Conservation (phyloP, 495 filamentous ascomycete species). For the Melanomma pulvis-pyrius region DNA sequence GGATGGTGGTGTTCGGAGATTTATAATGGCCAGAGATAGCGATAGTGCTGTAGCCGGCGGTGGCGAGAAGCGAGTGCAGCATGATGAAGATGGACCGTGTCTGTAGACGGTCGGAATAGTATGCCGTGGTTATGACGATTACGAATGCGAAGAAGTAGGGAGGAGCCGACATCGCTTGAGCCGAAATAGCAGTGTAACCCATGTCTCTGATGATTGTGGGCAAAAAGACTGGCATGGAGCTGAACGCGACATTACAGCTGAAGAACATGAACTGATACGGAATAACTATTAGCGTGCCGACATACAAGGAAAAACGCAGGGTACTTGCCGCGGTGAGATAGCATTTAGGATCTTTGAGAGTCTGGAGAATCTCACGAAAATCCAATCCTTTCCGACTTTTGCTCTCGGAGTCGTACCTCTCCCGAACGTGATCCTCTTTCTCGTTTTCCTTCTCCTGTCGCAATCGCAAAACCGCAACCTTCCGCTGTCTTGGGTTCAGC, state of each 20-base stretch:
- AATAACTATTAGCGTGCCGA: background rate
- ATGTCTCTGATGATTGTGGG: slow-evolving; percentile 78
- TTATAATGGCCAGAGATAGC: slow-evolving; percentile 27
- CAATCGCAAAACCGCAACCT: slow-evolving; percentile 65
- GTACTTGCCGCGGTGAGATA: slow-evolving; percentile 35
- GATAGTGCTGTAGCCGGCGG: slow-evolving; percentile 65
- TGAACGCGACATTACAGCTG: slow-evolving; percentile 69
- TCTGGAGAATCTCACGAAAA: slow-evolving; percentile 48
- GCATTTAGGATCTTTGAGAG: slow-evolving; percentile 44
- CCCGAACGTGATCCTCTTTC: slow-evolving; percentile 52
- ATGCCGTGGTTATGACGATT: slow-evolving; percentile 67
- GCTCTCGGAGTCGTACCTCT: slow-evolving; percentile 5
- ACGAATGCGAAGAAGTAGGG: slow-evolving; percentile 80
- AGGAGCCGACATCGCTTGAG: slow-evolving; percentile 81
- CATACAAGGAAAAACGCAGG: background rate
- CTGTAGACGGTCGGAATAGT: slow-evolving; percentile 69
- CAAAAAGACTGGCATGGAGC: slow-evolving; percentile 82
- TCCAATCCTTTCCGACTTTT: slow-evolving; percentile 63
- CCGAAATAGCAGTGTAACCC: slow-evolving; percentile 72
- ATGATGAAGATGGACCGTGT: slow-evolving; percentile 72
- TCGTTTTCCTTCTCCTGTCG: slow-evolving; percentile 62
- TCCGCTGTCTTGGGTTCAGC: slow-evolving; percentile 68
- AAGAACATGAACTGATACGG: slow-evolving; percentile 63
- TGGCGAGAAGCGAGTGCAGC: slow-evolving; percentile 64
- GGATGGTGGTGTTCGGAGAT: slow-evolving; percentile 28